Evolutionary conservation across 2,329 filamentous ascomycete genomes (phyloP), one percentile per base, ranked within the genome.

Genomic region (Aspergillus sergii): DNA sequence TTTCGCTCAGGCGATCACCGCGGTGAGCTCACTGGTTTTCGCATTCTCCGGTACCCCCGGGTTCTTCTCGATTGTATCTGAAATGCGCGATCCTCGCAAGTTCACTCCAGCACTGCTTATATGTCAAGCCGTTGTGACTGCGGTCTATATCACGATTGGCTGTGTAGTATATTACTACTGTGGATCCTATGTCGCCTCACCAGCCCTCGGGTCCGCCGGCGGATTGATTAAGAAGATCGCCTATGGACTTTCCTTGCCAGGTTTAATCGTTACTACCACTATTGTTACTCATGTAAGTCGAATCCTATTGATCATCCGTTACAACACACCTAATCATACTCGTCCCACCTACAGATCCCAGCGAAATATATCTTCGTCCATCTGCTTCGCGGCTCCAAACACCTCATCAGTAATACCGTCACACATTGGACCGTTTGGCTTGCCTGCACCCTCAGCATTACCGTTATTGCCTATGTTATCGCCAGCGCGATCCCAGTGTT

Each of bases 171-270:
- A 83, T 70, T 77, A 75, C 65, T 82, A 71, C 65, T 81, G 79
- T 61, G 81, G 81, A 0, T 76, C 74, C 0, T 79, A 74, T 56
- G 77, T 83, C 11, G 75, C 80, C 1, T 81, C 79, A 0, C 81
- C 81, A 0, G 79, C 80, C 1, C 73, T 83, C 3, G 81, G 80
- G 1, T 81, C 78, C 28, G 81, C 81, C 1, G 81, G 81, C 0
- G 11, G 39, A 0, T 41, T 69, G 0, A 72, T 82, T 57, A 82
- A 82, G 71, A 80, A 76, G 60, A 69, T 81, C 21, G 71, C 72
- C 57, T 83, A 81, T 59, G 81, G 79, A n/a, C 53, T 75, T 28
- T 72, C 69, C 2, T 59, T 75, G n/a, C 69, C 69, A 1, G 72
- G 72, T 0, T 60, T 79, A 48, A 60, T 74, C 48, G 68, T 73